phyloP scores from a whole-genome alignment of 768 basidiomycete genomes.

The Suillus brevipes region DNA sequence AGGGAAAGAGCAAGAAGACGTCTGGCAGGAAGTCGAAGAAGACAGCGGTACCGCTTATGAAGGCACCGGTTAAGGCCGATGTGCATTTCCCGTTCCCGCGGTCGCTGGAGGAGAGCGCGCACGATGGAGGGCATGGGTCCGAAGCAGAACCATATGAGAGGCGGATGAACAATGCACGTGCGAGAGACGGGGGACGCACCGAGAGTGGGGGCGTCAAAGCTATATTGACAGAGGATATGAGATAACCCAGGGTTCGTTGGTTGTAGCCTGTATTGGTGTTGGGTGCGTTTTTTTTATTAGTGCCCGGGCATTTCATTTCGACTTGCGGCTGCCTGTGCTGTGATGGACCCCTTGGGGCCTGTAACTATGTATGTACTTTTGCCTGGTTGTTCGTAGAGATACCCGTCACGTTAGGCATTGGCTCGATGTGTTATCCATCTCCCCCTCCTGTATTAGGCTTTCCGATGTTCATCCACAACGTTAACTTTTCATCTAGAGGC shows the following conservation, averaged over 20 bases:
- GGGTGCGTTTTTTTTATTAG: conserved; percentile 9
- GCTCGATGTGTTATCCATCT: conserved; percentile 1
- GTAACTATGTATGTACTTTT: conserved; percentile 25
- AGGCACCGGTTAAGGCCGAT: conserved; percentile 27
- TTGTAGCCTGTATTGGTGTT: conserved; percentile 14
- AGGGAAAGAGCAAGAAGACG: conserved; percentile 25
- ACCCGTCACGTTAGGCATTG: conserved; percentile 22
- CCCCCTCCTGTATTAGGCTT: background rate
- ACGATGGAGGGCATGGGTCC: conserved; percentile 24
- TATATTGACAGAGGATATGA: conserved; percentile 48
- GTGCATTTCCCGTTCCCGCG: conserved; percentile 69
- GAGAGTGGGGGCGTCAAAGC: conserved; percentile 87
- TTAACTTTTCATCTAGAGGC: background rate
- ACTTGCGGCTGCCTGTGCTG: conserved; percentile 15
- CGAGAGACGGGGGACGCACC: conserved; percentile 78
- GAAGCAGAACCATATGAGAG: conserved; percentile 27
- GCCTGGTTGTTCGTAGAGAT: conserved; percentile 22
- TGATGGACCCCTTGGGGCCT: conserved; percentile 18
- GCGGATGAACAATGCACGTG: conserved; percentile 74
- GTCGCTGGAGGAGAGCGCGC: conserved; percentile 40
- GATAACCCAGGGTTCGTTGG: conserved; percentile 13
- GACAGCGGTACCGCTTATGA: conserved; percentile 43
- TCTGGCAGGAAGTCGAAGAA: conserved; percentile 39
- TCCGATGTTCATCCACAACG: background rate
- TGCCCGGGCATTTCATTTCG: conserved; percentile 12